Base-by-base conservation (phyloP, 2,329 filamentous ascomycete genomes). In the Cercospora sp. region DNA sequence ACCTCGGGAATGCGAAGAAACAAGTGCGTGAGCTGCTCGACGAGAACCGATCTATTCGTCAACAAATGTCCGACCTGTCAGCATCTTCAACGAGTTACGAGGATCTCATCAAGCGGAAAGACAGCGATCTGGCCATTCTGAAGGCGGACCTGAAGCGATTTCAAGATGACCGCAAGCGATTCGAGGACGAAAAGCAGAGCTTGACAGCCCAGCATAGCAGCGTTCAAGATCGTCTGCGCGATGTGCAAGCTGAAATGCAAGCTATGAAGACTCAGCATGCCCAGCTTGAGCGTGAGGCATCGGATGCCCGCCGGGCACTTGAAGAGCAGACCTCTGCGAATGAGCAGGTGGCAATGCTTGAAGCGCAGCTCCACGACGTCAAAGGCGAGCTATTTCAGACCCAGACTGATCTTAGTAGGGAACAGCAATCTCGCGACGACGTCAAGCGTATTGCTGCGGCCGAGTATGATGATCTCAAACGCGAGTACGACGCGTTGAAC, bases 41-140 rank as follows among this genome's bases (percentile, higher is more conserved):
- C 5, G 94, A 99, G 76, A 96, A 97, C 73, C 87, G 89, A 12
- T 89, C 91, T 55, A 88, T 97, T 58, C 90, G 96, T 64, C 88
- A 93, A 74, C 93, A 97, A 75, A 89, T 99, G 63, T 87, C 91
- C 0, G 90, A 97, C 72, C 84, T 99, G 18, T 95, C 95, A 0
- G 89, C 92, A 60, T 97, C 94, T 0, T 97, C 94, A 0, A 96
- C 93, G 0, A 93, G 94, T 76, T 98, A 97, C 72, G 95, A 99
- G 79, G 94, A 98, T 74, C 87, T 98, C 53, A 91, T 99, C 26
- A 88, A 93, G 26, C 90, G 91, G 68, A 99, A 98, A 78, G 95
- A 99, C 77, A 97, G 94, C 78, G 96, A 99, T 77, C 84, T 99
- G 20, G 87, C 90, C 0, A 86, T 98, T 57, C 85, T 98, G 36